A percentile compares a stretch with the other conserved stretches of the same genome.
These are phyloP conservation scores for Physcomitrellopsis africana DNA, from an alignment of 225 moss, liverwort and hornwort genomes.

Conservation along the genomic window DNA sequence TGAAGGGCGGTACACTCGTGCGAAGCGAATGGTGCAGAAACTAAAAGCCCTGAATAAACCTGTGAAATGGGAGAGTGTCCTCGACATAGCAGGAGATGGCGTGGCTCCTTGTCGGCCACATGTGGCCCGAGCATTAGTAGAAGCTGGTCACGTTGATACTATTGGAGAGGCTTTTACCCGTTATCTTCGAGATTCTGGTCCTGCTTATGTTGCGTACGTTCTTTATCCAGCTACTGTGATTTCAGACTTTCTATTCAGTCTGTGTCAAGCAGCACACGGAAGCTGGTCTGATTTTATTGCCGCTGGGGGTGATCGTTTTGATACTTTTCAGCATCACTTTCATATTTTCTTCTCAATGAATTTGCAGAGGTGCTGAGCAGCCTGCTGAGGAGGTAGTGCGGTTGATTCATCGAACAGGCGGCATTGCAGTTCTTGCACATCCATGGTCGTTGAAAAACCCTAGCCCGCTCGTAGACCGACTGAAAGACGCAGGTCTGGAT, in stretches of 20 bases:
- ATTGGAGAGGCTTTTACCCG: slow-evolving; percentile 74
- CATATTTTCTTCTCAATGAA: slow-evolving; percentile 16
- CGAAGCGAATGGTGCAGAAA: slow-evolving; percentile 85
- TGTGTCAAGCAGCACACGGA: not conserved
- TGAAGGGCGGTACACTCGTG: slow-evolving; percentile 80
- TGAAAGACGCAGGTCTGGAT: slow-evolving; percentile 76
- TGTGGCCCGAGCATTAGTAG: slow-evolving; percentile 82
- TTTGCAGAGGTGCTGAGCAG: slow-evolving; percentile 87
- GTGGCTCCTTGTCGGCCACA: slow-evolving; percentile 93
- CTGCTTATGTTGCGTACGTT: slow-evolving; percentile 83
- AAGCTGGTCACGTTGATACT: slow-evolving; percentile 80
- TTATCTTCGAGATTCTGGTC: slow-evolving; percentile 81
- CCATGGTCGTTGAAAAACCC: slow-evolving; percentile 91
- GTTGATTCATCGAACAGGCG: slow-evolving; percentile 76
- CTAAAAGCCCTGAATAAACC: slow-evolving; percentile 66
- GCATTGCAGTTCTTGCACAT: slow-evolving; percentile 87
- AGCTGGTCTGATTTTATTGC: not conserved
- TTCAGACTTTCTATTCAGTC: not conserved
- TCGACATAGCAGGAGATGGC: slow-evolving; percentile 83
- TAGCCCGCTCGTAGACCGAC: slow-evolving; percentile 64
- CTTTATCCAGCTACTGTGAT: not conserved
- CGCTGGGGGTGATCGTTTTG: slow-evolving; percentile 5
- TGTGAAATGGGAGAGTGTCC: slow-evolving; percentile 72
- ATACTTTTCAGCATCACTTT: not conserved
- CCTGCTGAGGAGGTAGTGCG: slow-evolving; percentile 84